Percentiles rank a stretch among this genome's conserved stretches.
Evolutionary conservation across 2,329 filamentous ascomycete genomes (phyloP).

Genomic region (Aspergillus ruber): DNA sequence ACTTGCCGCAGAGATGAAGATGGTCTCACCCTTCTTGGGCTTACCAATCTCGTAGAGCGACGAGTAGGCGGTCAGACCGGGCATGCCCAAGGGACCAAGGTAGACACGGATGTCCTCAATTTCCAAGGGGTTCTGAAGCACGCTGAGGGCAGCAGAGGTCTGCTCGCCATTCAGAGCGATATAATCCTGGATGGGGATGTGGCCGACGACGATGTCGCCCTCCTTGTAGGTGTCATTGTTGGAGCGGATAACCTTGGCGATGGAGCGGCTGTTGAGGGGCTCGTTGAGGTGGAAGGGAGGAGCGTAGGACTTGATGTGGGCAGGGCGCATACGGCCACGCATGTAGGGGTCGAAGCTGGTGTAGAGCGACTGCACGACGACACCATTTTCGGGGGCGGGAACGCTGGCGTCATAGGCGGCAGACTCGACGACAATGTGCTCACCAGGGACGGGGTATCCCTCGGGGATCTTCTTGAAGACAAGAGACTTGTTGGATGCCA

Average conservation of each 20-base stretch:
- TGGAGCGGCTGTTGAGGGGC: slow-evolving; percentile 57
- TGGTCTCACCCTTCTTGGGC: slow-evolving; percentile 71
- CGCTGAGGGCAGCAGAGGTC: slow-evolving; percentile 36
- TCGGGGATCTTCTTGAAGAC: slow-evolving; percentile 65
- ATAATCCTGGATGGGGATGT: slow-evolving; percentile 64
- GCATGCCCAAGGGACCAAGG: slow-evolving; percentile 71
- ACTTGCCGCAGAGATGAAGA: slow-evolving; percentile 73
- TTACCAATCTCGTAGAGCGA: slow-evolving; percentile 69
- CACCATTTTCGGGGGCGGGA: slow-evolving; percentile 56
- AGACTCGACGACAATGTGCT: slow-evolving; percentile 63
- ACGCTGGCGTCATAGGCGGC: slow-evolving; percentile 57
- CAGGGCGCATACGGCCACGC: slow-evolving; percentile 68
- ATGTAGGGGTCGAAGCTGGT: slow-evolving; percentile 79
- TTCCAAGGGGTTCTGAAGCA: slow-evolving; percentile 59
- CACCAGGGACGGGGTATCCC: slow-evolving; percentile 61
- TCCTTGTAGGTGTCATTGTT: slow-evolving; percentile 56
- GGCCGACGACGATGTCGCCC: slow-evolving; percentile 60
- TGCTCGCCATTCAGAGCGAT: slow-evolving; percentile 48
- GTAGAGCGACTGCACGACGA: slow-evolving; percentile 65
- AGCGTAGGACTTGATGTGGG: slow-evolving; percentile 60
- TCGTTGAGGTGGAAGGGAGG: slow-evolving; percentile 56
- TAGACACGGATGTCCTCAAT: slow-evolving; percentile 53
- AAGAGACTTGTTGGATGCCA: slow-evolving; percentile 62
- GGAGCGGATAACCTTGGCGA: slow-evolving; percentile 67
- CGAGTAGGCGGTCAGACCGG: slow-evolving; percentile 68